Base-by-base conservation (phyloP, 2,329 filamentous ascomycete species). In the Fusarium sp. region DNA sequence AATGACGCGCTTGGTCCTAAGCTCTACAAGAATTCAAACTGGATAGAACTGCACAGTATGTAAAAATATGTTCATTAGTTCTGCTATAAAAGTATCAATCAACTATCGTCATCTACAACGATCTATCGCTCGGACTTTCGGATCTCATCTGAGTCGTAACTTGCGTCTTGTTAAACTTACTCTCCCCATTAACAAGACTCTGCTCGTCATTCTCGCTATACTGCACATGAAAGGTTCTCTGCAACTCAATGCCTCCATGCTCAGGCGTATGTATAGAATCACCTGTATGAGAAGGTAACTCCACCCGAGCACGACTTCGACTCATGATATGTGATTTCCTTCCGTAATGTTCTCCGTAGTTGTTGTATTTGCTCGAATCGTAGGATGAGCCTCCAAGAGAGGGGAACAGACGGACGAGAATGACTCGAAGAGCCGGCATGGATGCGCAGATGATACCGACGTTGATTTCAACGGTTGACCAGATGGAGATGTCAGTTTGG, bases 371-470 rank as follows among this genome's bases (percentile, higher is more conserved):
- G 74, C 75, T 77, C 28, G 75, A 67, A 53, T 75, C 74, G 58
- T 77, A 56, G 6, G 75, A 74, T 5, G 75, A 78, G 21, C 76
- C 75, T 19, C 75, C 76, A 5, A 78, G 71, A 18, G 64, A 44
- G 86, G 78, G 78, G 30, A 76, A 77, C 2, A 77, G 11, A 2
- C 73, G 72, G 19, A 78, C 67, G 5, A 82, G 68, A 16, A 83
- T 68, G 23, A 80, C 74, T 5, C 79, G 77, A 2, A 82, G 64
- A 7, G 80, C 71, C 0, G 81, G 81, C 72, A 83, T 73, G 44
- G 80, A 81, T 12, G 80, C 77, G 65, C 81, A 83, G 37, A 83
- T 81, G 64, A 83, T 81, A 6, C 80, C 81, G 13, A 82, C 76
- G 64, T 79, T 80, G 68, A 82, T 78, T 63, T 83, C 81, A n/a